Percentiles rank a stretch among this genome's conserved stretches.
phyloP scores from a whole-genome alignment of 2,329 filamentous ascomycete genomes.

The Diplodia mutila region DNA sequence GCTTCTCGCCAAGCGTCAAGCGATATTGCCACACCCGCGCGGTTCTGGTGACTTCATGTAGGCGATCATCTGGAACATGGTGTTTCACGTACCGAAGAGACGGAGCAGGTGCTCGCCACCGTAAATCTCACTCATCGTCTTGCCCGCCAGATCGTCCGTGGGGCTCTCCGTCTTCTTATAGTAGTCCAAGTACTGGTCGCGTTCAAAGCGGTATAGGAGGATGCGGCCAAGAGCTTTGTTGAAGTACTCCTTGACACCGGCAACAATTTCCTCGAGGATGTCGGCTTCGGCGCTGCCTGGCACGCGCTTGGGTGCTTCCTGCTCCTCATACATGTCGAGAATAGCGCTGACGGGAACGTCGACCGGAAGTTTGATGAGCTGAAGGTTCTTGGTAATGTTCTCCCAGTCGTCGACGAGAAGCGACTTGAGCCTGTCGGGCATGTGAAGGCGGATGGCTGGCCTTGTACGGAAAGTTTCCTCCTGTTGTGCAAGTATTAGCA shows the following conservation, averaged over 20 bases:
- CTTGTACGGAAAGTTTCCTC: constrained; percentile 85
- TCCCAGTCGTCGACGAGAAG: constrained; percentile 98
- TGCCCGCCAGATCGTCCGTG: constrained; percentile 68
- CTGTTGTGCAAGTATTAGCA: constrained; percentile 51
- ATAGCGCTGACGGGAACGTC: constrained; percentile 75
- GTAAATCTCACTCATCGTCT: constrained; percentile 79
- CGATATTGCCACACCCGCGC: background rate
- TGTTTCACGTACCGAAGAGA: constrained; percentile 71
- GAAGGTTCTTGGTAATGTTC: constrained; percentile 93
- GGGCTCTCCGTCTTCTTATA: constrained; percentile 68
- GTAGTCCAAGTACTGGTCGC: constrained; percentile 81
- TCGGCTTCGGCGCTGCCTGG: constrained; percentile 73
- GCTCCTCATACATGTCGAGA: constrained; percentile 76
- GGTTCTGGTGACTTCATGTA: background rate
- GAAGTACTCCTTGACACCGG: constrained; percentile 90
- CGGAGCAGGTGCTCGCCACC: constrained; percentile 90
- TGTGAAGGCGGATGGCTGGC: constrained; percentile 81
- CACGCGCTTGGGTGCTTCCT: constrained; percentile 68
- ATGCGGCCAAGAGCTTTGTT: constrained; percentile 87
- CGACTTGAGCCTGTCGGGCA: constrained; percentile 89
- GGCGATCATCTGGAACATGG: background rate
- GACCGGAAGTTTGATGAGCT: constrained; percentile 83
- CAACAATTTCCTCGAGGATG: constrained; percentile 85
- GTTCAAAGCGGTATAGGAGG: constrained; percentile 91
- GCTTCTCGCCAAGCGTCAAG: background rate